These are phyloP conservation scores for Leishmania tropica DNA, from an alignment of 208 protist genomes.

Conservation along the genomic window DNA sequence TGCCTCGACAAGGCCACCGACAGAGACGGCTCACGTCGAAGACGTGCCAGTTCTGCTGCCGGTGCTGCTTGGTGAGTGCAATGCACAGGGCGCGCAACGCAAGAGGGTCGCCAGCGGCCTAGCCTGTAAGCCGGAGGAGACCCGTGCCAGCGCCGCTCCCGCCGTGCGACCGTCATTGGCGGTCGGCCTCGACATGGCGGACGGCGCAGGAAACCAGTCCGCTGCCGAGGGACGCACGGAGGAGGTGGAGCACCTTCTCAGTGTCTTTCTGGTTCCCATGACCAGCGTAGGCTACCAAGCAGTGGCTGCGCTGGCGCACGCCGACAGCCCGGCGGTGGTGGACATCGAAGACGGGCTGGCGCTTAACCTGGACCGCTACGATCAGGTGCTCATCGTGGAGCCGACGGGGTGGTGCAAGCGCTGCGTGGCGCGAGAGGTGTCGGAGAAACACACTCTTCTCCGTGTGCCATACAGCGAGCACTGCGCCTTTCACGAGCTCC, in stretches of 20 bases:
- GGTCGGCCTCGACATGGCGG: neutral
- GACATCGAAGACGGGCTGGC: constrained; percentile 41
- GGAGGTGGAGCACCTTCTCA: constrained; percentile 20
- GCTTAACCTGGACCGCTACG: constrained; percentile 52
- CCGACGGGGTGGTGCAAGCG: constrained; percentile 83
- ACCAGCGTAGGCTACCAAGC: constrained; percentile 20
- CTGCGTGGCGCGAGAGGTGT: constrained; percentile 17
- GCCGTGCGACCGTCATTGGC: neutral
- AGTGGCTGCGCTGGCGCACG: constrained; percentile 11
- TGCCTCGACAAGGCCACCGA: neutral
- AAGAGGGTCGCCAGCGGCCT: neutral
- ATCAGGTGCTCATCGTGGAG: constrained; percentile 70
- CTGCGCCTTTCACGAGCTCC: constrained; percentile 81
- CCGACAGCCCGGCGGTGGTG: neutral
- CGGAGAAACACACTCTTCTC: constrained; percentile 38
- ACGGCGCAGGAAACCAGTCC: neutral
- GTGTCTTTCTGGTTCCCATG: constrained; percentile 32
- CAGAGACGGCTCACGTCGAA: constrained; percentile 5
- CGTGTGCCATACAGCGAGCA: constrained; percentile 90
- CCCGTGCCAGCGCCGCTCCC: neutral
- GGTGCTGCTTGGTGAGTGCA: constrained; percentile 4
- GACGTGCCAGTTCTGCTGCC: constrained; percentile 25
- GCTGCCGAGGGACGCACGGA: neutral
- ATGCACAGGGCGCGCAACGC: neutral
- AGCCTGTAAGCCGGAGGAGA: neutral